phyloP scores from a whole-genome alignment of 2,329 filamentous ascomycete genomes.

The Chrysoporthe deuterocubensis region DNA sequence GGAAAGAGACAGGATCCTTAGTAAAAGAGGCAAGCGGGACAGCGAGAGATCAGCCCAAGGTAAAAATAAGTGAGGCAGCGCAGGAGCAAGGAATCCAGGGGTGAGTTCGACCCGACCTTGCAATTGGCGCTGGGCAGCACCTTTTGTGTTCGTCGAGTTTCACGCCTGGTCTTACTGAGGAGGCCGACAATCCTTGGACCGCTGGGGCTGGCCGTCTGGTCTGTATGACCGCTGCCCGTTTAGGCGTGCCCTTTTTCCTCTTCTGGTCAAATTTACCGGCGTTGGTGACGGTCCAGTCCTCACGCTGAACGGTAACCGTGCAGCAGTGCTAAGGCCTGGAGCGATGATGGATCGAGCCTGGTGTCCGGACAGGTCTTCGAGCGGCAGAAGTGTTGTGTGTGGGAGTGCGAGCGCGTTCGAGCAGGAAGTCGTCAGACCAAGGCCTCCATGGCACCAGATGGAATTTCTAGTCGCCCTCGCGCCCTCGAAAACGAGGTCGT shows the following conservation, averaged over 20 bases:
- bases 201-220: constrained; percentile 7
- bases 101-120: neutral
- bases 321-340: neutral
- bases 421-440: neutral
- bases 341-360: neutral
- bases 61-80: constrained; percentile 20
- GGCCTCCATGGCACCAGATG: neutral
- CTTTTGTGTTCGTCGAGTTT: constrained; percentile 11
- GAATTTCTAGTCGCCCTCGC: too few relatives aligned
- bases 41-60: constrained; percentile 4
- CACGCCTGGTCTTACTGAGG: constrained; percentile 16
- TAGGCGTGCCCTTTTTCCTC: neutral
- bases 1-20: neutral
- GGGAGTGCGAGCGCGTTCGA: neutral
- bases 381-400: too few relatives aligned
- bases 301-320: neutral
- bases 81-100: constrained; percentile 6
- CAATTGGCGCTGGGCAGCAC: neutral
- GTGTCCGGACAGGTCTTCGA: too few relatives aligned
- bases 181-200: constrained; percentile 12
- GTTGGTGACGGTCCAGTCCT: neutral
- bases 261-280: neutral
- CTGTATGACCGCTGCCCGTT: constrained; percentile 7
- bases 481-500: too few relatives aligned
- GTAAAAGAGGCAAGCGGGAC: neutral